Percentiles rank a stretch among this genome's conserved stretches.
phyloP scores from a whole-genome alignment of 2,329 filamentous ascomycete genomes.

The Plectosphaerella sp. region DNA sequence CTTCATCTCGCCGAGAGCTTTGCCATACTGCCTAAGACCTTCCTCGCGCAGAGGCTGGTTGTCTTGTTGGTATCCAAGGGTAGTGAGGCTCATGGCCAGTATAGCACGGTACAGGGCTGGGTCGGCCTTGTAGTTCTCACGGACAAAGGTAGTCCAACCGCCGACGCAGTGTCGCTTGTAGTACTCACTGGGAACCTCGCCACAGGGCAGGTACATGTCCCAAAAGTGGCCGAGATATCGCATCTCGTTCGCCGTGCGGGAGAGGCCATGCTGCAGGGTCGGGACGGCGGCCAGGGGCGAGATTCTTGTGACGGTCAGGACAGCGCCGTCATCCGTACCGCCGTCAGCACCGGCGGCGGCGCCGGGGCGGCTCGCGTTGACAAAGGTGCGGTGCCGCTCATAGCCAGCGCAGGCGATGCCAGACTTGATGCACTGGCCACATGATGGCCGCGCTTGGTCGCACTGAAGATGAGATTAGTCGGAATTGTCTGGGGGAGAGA shows the following conservation, averaged over 20 bases:
- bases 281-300: neutral
- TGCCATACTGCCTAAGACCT: conserved; percentile 15
- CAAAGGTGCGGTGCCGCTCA: conserved; percentile 11
- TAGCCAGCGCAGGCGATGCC: conserved; percentile 12
- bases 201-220: conserved; percentile 10
- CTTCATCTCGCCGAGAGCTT: conserved; percentile 10
- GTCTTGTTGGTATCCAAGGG: conserved; percentile 13
- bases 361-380: conserved; percentile 6
- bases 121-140: conserved; percentile 14
- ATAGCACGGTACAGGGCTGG: conserved; percentile 8
- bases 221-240: conserved; percentile 11
- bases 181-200: neutral
- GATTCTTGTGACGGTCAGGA: neutral
- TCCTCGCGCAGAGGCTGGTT: conserved; percentile 13
- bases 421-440: conserved; percentile 12
- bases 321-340: too few species aligned
- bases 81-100: conserved; percentile 15
- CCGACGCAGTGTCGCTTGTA: conserved; percentile 3
- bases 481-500: neutral
- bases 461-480: conserved; percentile 5
- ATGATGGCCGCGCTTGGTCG: conserved; percentile 11
- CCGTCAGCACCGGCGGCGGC: neutral
- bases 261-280: neutral
- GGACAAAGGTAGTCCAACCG: conserved; percentile 15
- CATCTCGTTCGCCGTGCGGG: conserved; percentile 11